Evolutionary conservation across 768 basidiomycete genomes (phyloP).

Genomic region (Astraeus odoratus): DNA sequence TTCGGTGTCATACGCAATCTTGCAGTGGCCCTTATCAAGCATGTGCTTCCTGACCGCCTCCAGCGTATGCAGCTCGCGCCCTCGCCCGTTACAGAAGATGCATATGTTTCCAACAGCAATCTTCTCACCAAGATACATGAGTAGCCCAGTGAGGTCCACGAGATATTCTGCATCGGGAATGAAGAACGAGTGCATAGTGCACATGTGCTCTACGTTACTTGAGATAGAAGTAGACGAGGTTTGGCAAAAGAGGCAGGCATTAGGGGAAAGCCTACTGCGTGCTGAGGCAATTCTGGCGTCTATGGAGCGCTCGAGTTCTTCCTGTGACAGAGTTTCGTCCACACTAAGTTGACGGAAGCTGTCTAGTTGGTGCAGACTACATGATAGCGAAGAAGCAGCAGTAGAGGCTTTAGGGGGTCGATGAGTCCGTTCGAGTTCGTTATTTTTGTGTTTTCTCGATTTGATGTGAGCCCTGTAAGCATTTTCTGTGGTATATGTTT

Average conservation of each 20-base stretch:
- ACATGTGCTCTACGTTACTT: constrained; percentile 84
- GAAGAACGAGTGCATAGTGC: constrained; percentile 83
- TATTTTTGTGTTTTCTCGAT: constrained; percentile 87
- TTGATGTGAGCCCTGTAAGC: constrained; percentile 81
- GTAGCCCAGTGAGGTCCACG: constrained; percentile 72
- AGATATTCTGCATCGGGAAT: constrained; percentile 92
- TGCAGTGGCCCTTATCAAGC: constrained; percentile 94
- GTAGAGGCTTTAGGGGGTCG: constrained; percentile 5
- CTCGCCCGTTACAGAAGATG: constrained; percentile 80
- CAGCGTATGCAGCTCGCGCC: constrained; percentile 74
- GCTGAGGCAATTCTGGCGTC: constrained; percentile 73
- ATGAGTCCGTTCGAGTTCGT: constrained; percentile 44
- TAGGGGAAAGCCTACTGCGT: constrained; percentile 51
- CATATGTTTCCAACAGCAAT: constrained; percentile 91
- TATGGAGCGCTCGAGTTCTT: constrained; percentile 47
- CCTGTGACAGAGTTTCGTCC: constrained; percentile 35
- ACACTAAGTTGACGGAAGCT: constrained; percentile 14
- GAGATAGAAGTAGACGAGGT: constrained; percentile 43
- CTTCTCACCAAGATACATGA: constrained; percentile 87
- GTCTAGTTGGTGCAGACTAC: constrained; percentile 11
- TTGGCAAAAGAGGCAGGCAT: constrained; percentile 85
- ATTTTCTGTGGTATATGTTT: constrained; percentile 84
- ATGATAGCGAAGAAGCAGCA: constrained; percentile 7
- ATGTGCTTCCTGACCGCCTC: constrained; percentile 94
- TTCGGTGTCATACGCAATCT: constrained; percentile 84